Evolutionary conservation across 805 yeast species (phyloP), one percentile per base, ranked within the genome.

Genomic region (Clavispora vitiphila): DNA sequence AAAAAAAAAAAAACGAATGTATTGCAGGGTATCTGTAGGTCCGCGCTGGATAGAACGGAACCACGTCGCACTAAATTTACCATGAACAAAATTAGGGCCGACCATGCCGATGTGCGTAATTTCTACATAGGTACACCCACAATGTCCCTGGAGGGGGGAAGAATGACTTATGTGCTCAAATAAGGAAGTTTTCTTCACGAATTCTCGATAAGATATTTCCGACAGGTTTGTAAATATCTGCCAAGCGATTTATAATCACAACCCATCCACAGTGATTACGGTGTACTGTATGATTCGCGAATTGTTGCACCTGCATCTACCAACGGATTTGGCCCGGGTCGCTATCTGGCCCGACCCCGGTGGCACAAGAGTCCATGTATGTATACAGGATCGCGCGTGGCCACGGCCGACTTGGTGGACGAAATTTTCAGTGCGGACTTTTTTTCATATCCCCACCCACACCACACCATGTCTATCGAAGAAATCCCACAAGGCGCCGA

Each of bases 401-500:
- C n/a, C n/a, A n/a, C n/a, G n/a, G n/a, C n/a, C n/a, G n/a, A n/a
- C 8, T 20, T 21, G 19, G 24, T 19, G 24, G 24, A 20, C 25
- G 24, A 34, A 34, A 34, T 20, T 34, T 34, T 21, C 26, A 20
- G 26, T 16, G 30, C 18, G 23, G 37, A 11, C 6, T 22, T 19
- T 15, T 26, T n/a, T 23, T 27, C 34, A 9, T 5, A 34, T 4
- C 38, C 8, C 39, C 27, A 29, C 26, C 38, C 25, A 35, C 34
- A 34, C 19, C 38, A 22, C 38, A 62, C 44, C 32, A 70, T 70
- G 75, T 69, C 74, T 40, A 60, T 67, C 47, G 74, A 69, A 67
- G 76, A 78, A 71, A 80, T 81, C 71, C 88, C 90, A 65, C 85
- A 81, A 67, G 93, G 91, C 57, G 84, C 93, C 59, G 80, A 80